Evolutionary conservation across 805 yeast species (phyloP).

Genomic region (Starmerella scarabaei): DNA sequence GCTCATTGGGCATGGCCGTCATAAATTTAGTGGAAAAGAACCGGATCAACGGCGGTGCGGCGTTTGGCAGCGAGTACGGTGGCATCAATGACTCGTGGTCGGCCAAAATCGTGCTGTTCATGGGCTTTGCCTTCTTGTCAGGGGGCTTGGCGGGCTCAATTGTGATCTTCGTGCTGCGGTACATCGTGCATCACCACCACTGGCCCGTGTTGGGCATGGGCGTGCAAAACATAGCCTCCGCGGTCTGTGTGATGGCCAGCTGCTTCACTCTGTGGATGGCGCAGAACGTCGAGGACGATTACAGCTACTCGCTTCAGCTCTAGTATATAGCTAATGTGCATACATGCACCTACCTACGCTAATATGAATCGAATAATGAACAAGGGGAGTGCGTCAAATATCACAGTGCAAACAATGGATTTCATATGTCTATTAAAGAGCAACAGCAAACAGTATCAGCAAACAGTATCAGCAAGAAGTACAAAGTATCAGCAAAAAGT

Average conservation of each 20-base stretch:
- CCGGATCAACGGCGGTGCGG: conserved; percentile 34
- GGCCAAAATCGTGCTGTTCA: conserved; percentile 75
- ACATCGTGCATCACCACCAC: conserved; percentile 50
- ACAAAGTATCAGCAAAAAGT: too few relatives aligned
- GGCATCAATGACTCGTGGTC: conserved; percentile 65
- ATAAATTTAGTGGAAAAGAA: conserved; percentile 59
- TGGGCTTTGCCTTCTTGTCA: conserved; percentile 86
- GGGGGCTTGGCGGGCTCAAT: conserved; percentile 90
- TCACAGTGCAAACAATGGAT: not conserved
- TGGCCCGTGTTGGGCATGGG: conserved; percentile 95
- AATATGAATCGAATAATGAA: not conserved
- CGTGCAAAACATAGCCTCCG: conserved; percentile 68
- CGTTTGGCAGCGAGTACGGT: conserved; percentile 28
- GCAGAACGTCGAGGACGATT: conserved; percentile 92
- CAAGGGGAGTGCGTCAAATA: not conserved
- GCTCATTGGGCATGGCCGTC: conserved; percentile 78
- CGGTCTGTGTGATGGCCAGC: conserved; percentile 70
- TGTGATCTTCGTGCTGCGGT: conserved; percentile 75
- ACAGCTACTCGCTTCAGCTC: conserved; percentile 77
- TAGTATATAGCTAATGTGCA: conserved; percentile 26
- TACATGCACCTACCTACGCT: not conserved
- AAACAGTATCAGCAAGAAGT: too few relatives aligned
- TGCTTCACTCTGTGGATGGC: conserved; percentile 86
- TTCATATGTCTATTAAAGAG: not conserved
- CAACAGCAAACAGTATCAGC: too few relatives aligned